phyloP scores from a whole-genome alignment of 1,284 basidiomycete genomes.

The Athelia psychrophila region DNA sequence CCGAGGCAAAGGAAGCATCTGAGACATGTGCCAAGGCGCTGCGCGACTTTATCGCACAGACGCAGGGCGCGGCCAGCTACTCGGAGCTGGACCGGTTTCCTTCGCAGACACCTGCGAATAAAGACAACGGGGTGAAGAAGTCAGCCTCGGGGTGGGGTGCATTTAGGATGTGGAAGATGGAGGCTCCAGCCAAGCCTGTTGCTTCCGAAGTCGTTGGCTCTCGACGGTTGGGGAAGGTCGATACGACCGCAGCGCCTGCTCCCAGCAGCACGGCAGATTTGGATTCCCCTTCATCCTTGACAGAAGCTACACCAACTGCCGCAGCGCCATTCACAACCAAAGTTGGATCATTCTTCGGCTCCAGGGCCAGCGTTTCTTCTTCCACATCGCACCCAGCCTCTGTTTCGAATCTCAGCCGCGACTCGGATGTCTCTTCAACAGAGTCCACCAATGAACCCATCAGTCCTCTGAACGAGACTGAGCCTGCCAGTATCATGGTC shows the following conservation, averaged over 20 bases:
- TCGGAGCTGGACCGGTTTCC: slow-evolving; percentile 40
- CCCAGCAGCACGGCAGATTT: slow-evolving; percentile 17
- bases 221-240: slow-evolving; percentile 59
- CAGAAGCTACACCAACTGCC: slow-evolving; percentile 26
- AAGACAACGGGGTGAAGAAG: slow-evolving; percentile 36
- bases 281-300: slow-evolving; percentile 22
- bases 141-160: slow-evolving; percentile 41
- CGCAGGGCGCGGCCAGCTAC: slow-evolving; percentile 10
- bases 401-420: slow-evolving; percentile 35
- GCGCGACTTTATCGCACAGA: slow-evolving; percentile 81
- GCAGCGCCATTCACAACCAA: slow-evolving; percentile 45
- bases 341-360: slow-evolving; percentile 66
- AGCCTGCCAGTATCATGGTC: slow-evolving; percentile 34
- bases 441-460: slow-evolving; percentile 49
- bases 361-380: slow-evolving; percentile 51
- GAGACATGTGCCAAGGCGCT: slow-evolving; percentile 82
- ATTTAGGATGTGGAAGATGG: not conserved
- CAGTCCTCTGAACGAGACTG: slow-evolving; percentile 46
- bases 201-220: slow-evolving; percentile 31
- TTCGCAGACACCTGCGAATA: slow-evolving; percentile 51
- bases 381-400: slow-evolving; percentile 23
- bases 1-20: slow-evolving; percentile 84
- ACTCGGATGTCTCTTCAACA: slow-evolving; percentile 50
- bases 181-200: not conserved
- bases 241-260: slow-evolving; percentile 22